Percentiles rank a stretch among this genome's conserved stretches.
phyloP scores from a whole-genome alignment of 768 basidiomycete genomes.

The Suillus plorans region DNA sequence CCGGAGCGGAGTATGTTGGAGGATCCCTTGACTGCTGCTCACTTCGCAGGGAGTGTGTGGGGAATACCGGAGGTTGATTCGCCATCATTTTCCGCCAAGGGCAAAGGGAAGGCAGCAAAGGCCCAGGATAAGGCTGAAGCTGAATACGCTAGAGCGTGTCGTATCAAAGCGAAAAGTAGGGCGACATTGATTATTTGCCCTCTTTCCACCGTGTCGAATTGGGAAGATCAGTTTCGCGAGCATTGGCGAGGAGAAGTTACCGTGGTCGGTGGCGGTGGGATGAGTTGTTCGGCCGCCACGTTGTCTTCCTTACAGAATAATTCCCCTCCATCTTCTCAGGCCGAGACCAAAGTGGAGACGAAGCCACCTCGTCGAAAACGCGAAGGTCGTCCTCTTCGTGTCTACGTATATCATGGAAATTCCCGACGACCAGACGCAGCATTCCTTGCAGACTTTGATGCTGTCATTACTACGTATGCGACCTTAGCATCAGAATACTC shows the following conservation, averaged over 20 bases:
- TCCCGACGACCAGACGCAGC: conserved; percentile 81
- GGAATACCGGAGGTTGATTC: conserved; percentile 66
- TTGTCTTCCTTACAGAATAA: conserved; percentile 35
- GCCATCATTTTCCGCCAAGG: conserved; percentile 42
- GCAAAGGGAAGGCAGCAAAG: conserved; percentile 65
- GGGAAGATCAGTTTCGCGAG: conserved; percentile 98
- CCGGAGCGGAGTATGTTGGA: conserved; percentile 34
- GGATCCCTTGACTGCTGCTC: conserved; percentile 42
- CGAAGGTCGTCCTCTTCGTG: conserved; percentile 59
- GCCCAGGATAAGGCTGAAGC: conserved; percentile 71
- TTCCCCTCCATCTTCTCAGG: conserved; percentile 33
- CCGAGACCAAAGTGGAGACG: conserved; percentile 21
- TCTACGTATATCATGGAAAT: conserved; percentile 97
- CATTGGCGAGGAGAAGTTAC: conserved; percentile 91
- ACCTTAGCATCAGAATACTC: conserved; percentile 95
- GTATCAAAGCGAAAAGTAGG: conserved; percentile 80
- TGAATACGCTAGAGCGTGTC: conserved; percentile 64
- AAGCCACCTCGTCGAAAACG: conserved; percentile 37
- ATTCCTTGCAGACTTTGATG: conserved; percentile 91
- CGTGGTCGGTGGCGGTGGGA: conserved; percentile 75
- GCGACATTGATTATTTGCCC: conserved; percentile 97
- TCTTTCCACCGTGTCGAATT: conserved; percentile 93
- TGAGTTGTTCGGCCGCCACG: conserved; percentile 29
- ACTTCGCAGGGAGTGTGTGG: conserved; percentile 82
- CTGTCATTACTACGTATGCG: conserved; percentile 96